Conservation (phyloP, 768 basidiomycete genomes). For the Collybiopsis confluens region DNA sequence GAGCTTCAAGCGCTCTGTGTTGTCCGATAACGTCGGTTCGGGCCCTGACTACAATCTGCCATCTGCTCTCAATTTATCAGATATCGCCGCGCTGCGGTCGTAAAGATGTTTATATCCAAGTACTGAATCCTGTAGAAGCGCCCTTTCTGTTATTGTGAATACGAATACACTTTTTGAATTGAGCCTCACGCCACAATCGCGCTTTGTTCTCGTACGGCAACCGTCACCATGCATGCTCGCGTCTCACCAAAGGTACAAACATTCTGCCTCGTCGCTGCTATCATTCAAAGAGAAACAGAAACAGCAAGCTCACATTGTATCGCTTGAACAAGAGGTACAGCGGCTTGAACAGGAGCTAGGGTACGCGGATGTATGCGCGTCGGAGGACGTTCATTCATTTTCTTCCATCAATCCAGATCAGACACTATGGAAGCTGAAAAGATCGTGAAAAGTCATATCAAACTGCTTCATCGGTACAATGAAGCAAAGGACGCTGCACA, state of each 20-base stretch:
- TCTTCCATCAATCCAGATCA: neutral
- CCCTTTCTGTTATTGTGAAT: too few species aligned
- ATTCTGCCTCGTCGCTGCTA: neutral
- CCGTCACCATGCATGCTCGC: constrained; percentile 14
- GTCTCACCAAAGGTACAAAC: constrained; percentile 14
- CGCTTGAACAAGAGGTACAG: constrained; percentile 45
- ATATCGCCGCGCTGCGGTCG: neutral
- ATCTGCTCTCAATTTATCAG: too few species aligned
- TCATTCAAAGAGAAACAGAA: constrained; percentile 45
- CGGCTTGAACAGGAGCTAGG: constrained; percentile 44
- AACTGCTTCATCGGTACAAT: constrained; percentile 70
- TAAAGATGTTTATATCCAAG: too few species aligned
- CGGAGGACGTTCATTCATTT: neutral
- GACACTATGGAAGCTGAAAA: constrained; percentile 43
- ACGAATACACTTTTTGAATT: neutral
- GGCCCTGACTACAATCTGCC: too few species aligned
- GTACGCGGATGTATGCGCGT: constrained; percentile 19
- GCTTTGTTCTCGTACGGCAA: neutral
- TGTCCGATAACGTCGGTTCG: too few species aligned
- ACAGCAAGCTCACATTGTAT: constrained; percentile 44
- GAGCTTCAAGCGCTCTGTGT: too few species aligned
- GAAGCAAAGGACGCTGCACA: constrained; percentile 83
- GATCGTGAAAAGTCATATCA: constrained; percentile 66
- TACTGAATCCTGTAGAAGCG: too few species aligned
- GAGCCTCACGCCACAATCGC: neutral